A percentile compares a stretch with the other conserved stretches of the same genome.
Conservation (phyloP, 2,329 filamentous ascomycete species). For the Chaetothyriales sp. region DNA sequence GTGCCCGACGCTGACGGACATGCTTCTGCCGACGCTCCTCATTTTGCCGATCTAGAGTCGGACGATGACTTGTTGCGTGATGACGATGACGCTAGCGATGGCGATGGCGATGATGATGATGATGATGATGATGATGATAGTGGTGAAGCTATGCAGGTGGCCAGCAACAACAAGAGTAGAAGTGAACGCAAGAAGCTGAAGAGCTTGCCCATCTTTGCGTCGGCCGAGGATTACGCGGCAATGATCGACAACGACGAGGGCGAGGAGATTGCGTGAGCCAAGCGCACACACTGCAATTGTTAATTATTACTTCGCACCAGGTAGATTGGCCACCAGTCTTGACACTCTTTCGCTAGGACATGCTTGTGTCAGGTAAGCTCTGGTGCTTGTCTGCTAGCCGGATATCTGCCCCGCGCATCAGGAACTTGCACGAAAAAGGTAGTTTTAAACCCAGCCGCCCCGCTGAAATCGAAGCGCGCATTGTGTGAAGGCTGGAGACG, state of each 20-base stretch:
- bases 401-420: too few species aligned
- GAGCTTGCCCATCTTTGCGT: conserved; percentile 82
- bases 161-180: conserved; percentile 23
- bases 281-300: too few species aligned
- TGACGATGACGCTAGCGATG: conserved; percentile 28
- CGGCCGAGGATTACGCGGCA: conserved; percentile 82
- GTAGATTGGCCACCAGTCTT: too few species aligned
- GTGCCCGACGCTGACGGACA: conserved; percentile 37
- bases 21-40: conserved; percentile 10
- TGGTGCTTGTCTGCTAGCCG: too few species aligned
- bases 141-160: conserved; percentile 21
- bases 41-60: conserved; percentile 9
- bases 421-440: too few species aligned
- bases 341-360: too few species aligned
- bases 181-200: conserved; percentile 60
- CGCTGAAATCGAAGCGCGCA: too few species aligned
- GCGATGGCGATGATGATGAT: conserved; percentile 35
- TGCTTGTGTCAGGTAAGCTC: too few species aligned
- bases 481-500: too few species aligned
- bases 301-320: too few species aligned
- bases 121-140: conserved; percentile 33
- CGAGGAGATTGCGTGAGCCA: conserved; percentile 11
- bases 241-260: conserved; percentile 62
- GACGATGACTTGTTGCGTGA: conserved; percentile 21
- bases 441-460: too few species aligned